Base-by-base conservation (phyloP, 1,284 basidiomycete genomes). In the Paramarasmius palmivorus region DNA sequence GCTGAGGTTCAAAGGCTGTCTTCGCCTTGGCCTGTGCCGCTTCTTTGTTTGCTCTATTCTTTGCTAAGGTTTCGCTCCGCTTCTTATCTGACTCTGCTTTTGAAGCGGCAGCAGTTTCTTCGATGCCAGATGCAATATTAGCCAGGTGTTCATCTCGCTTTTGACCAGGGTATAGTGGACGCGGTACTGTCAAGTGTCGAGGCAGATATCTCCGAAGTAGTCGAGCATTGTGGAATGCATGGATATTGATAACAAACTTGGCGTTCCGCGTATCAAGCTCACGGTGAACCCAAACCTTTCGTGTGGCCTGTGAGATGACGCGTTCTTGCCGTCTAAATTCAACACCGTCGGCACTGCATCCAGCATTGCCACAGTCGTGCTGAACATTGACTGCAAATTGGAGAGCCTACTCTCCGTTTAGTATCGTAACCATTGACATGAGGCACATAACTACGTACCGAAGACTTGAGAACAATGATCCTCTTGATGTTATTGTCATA, bases 151-250 rank as follows among this genome's bases (percentile, higher is more conserved):
- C n/a, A n/a, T n/a, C n/a, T n/a, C n/a, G n/a, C n/a, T n/a, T n/a
- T n/a, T n/a, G 39, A 19, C 22, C 39, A 14, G 8, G 8, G 39
- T n/a, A 40, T 14, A 40, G 7, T 9, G 17, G 39, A n/a, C 15
- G 7, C 39, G 39, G 39, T 9, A 20, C 39, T 9, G 39, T 46
- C 8, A 26, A 50, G 20, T 7, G 41, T 41, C 52, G 26, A 4
- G 53, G 53, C 15, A 57, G 56, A 15, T 36, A 40, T 3, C 52
- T 47, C 5, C 49, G 48, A 2, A 57, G 7, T 3, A 54, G 48
- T 12, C 50, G 49, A 15, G 53, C 49, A 19, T 57, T 57, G 29
- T 55, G 56, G 38, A 57, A 54, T 0, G 38, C 48, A 3, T 36
- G 32, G 1, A 49, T 53, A 44, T 57, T 55, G 17, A 57, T 37